These are phyloP conservation scores for Aureobasidium sp. DNA, from an alignment of 2,329 filamentous ascomycete species.

Conservation along the genomic window DNA sequence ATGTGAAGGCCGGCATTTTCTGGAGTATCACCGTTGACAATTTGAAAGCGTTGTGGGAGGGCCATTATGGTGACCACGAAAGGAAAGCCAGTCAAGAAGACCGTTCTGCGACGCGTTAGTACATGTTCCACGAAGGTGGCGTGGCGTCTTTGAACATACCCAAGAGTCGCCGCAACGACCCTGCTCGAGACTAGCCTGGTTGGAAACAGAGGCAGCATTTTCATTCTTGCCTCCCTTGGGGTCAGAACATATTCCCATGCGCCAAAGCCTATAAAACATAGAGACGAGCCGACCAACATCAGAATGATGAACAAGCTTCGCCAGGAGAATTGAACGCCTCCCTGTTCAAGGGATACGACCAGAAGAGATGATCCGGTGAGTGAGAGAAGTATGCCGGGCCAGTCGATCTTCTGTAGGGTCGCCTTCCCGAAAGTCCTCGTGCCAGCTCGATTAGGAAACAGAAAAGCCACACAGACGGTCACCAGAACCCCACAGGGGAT, in stretches of 20 bases:
- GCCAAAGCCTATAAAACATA: slow-evolving; percentile 2
- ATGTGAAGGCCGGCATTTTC: slow-evolving; percentile 11
- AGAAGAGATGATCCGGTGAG: not conserved
- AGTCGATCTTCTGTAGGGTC: not conserved
- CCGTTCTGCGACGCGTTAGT: not conserved
- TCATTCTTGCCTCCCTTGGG: not conserved
- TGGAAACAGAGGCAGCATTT: slow-evolving; percentile 8
- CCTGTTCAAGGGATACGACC: not conserved
- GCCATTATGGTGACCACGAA: slow-evolving; percentile 13
- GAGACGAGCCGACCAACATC: not conserved
- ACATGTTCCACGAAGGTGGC: not conserved
- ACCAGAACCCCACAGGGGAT: slow-evolving; percentile 9
- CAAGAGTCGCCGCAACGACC: slow-evolving; percentile 7
- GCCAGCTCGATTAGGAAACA: not conserved
- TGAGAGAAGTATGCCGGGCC: slow-evolving; percentile 9
- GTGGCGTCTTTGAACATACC: not conserved
- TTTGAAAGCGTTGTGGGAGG: slow-evolving; percentile 13
- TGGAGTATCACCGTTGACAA: slow-evolving; percentile 3
- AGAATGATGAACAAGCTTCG: not conserved
- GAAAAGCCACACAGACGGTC: not conserved
- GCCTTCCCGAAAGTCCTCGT: not conserved
- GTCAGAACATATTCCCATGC: slow-evolving; percentile 8
- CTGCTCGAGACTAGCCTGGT: not conserved
- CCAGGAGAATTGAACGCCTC: not conserved
- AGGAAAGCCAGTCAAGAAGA: slow-evolving; percentile 10